These are phyloP conservation scores for Cenchrus fungigraminus DNA, from an alignment of 176 grass and related monocot species.

Conservation along the genomic window DNA sequence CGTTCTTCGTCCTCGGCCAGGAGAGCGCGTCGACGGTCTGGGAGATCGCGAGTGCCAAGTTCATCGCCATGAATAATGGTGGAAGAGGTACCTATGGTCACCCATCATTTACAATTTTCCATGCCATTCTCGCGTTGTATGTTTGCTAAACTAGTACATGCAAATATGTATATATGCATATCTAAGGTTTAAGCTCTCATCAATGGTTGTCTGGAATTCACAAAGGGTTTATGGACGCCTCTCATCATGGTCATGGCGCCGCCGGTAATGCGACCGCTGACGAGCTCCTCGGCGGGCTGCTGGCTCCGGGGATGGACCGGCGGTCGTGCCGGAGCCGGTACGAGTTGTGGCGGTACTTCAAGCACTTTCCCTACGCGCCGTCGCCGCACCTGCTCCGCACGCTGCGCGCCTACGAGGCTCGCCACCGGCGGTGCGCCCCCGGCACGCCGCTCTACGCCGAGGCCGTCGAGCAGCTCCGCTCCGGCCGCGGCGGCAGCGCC, in stretches of 20 bases:
- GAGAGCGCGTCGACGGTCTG: conserved; percentile 1
- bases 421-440: conserved; percentile 54
- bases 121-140: too few species aligned
- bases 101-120: too few species aligned
- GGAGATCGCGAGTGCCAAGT: conserved; percentile 25
- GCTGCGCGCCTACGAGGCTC: conserved; percentile 64
- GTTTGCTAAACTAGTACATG: too few species aligned
- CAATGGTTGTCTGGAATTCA: too few species aligned
- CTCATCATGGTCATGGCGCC: neutral
- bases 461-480: conserved; percentile 44
- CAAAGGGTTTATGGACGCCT: neutral
- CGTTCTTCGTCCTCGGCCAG: neutral
- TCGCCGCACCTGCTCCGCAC: conserved; percentile 50
- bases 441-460: conserved; percentile 50
- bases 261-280: neutral
- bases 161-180: too few species aligned
- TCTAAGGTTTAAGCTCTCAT: too few species aligned
- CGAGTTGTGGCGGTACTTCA: conserved; percentile 35
- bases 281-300: conserved; percentile 51
- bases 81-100: neutral
- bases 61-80: neutral
- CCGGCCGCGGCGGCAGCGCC: conserved; percentile 8
- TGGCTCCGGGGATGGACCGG: conserved; percentile 30
- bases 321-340: conserved; percentile 50
- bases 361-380: conserved; percentile 21